Base-by-base conservation (phyloP, 768 basidiomycete species). In the Phanerochaete carnosa region DNA sequence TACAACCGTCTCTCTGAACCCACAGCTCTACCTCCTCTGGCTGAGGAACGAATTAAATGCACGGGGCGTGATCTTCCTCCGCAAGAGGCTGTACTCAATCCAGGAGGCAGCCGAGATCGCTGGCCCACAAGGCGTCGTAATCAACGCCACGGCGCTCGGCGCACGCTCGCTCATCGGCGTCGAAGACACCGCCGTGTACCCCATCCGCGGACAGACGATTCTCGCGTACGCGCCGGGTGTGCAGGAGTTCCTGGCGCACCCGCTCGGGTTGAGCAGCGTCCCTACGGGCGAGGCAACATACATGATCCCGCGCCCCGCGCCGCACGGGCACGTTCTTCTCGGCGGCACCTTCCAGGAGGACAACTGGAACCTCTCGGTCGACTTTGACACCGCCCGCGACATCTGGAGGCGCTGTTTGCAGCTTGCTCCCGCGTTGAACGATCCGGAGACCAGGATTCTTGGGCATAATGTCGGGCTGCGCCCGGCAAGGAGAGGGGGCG, bases 191-290 rank as follows among this genome's bases (percentile, higher is more conserved):
- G 76, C 75, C 25, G 75, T 94, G 25, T 85, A 83, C 69, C 92
- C 94, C 0, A 82, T 94, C 63, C 80, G 93, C 46, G 94, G 94
- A 8, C 95, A 96, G 74, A 88, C 91, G 0, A 85, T 95, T 9
- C 71, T 94, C 19, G 78, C 95, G 23, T 73, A 83, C 39, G 90
- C 91, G 2, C 88, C 90, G 0, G 80, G 82, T 74, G 76, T 92
- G 47, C 79, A 75, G 46, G 75, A 78, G 58, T 75, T 66, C 56
- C 28, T 64, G 26, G 60, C 60, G 6, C 57, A 60, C 55, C 60
- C 60, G 12, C 55, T 61, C 29, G 58, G 47, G 26, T 33, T 53
- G 11, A 58, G 39, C 22, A 49, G 54, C 13, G 57, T 59, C 2
- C 62, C 61, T 3, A 62, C 62, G n/a, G 65, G 64, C 29, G 68